Percentiles rank a stretch among this genome's conserved stretches.
phyloP scores from a whole-genome alignment of 257 asterid species.

The Linderniella brevidens region DNA sequence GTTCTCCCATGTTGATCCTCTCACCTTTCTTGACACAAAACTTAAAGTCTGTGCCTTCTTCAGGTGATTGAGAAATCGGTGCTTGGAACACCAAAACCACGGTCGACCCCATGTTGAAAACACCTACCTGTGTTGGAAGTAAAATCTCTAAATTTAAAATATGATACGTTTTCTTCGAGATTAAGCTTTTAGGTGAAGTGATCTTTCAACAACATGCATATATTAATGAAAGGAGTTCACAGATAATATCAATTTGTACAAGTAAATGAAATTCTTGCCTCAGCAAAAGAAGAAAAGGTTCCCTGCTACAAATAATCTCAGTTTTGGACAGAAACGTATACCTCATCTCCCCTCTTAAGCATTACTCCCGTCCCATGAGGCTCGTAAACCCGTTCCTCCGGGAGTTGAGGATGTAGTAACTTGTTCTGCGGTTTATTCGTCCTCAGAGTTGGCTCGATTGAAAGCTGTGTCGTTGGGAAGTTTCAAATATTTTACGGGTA shows the following conservation, averaged over 20 bases:
- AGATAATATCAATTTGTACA: too few species aligned
- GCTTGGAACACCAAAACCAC: slow-evolving; percentile 95
- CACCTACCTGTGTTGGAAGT: slow-evolving; percentile 51
- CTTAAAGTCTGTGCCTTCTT: slow-evolving; percentile 33
- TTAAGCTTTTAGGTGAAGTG: too few species aligned
- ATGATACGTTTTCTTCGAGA: too few species aligned
- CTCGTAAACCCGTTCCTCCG: slow-evolving; percentile 46
- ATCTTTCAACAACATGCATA: background rate
- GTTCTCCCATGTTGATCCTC: slow-evolving; percentile 72
- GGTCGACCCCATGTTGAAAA: slow-evolving; percentile 95
- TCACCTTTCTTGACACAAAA: slow-evolving; percentile 53
- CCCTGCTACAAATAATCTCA: too few species aligned
- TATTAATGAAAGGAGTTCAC: background rate
- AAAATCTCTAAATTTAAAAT: background rate
- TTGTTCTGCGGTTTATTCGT: slow-evolving; percentile 62
- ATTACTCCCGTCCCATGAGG: slow-evolving; percentile 47
- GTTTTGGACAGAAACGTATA: slow-evolving; percentile 17
- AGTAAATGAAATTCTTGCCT: background rate
- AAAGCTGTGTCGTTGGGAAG: slow-evolving; percentile 29
- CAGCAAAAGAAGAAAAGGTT: background rate
- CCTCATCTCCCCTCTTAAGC: slow-evolving; percentile 94
- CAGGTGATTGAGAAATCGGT: slow-evolving; percentile 25
- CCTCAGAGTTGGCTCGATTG: slow-evolving; percentile 54
- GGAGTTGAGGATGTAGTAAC: slow-evolving; percentile 45
- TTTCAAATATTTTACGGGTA: background rate